Base-by-base conservation (phyloP, 768 basidiomycete species). In the Tremella fuciformis region DNA sequence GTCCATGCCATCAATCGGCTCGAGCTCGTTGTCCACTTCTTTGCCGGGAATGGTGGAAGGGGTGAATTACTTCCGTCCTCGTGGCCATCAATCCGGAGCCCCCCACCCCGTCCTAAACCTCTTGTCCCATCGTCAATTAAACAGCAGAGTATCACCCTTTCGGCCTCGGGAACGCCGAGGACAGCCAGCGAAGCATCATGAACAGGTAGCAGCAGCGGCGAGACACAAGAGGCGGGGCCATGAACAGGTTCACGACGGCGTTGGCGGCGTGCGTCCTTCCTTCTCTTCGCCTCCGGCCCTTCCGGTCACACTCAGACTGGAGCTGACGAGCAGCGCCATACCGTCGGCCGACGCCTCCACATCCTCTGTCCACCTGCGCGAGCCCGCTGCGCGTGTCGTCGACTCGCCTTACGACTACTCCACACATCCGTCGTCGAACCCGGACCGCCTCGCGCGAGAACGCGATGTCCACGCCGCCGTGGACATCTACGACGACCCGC, bases 211-310 rank as follows among this genome's bases (percentile, higher is more conserved):
- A 52, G n/a, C 34, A 38, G 51, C 13, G 16, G 18, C 7, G 13
- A 50, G 29, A 19, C 13, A 50, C 29, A 18, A 8, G 16, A 40
- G 50, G n/a, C n/a, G n/a, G 29, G 11, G 29, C 22, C 50, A 67
- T 67, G 65, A 67, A 67, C 57, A 57, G 62, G 16, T 58, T 67
- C 24, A 64, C 66, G 15, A 58, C 64, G 29, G 66, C 66, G 21
- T 64, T 67, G 54, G 52, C 62, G 11, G 52, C 66, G 66, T 67
- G 26, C 40, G 65, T 57, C 2, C 24, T 3, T 2, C 46, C 19
- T 13, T 40, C 13, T 19, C 38, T 37, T 18, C 24, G 57, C 16
- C 37, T 25, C 29, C 26, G 26, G 8, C 11, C n/a, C 19, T 9
- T 37, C 34, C 13, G n/a, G n/a, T n/a, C n/a, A n/a, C n/a, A n/a